These are phyloP conservation scores for Linum trigynum DNA, from an alignment of 345 rosid species.

Conservation along the genomic window DNA sequence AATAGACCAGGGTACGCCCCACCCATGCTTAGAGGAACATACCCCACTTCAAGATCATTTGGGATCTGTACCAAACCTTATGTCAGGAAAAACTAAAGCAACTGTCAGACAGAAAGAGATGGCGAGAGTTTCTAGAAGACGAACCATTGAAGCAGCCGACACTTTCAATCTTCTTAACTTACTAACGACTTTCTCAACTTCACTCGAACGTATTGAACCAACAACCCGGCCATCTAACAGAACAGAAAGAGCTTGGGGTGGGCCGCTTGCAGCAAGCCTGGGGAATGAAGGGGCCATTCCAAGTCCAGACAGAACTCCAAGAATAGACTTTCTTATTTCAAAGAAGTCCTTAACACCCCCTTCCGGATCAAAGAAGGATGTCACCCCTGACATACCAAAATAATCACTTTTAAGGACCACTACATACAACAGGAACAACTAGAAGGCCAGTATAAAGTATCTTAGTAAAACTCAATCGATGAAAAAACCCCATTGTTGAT, in stretches of 20 bases:
- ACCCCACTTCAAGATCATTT: slow-evolving; percentile 89
- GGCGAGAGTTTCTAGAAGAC: slow-evolving; percentile 8
- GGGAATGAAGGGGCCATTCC: slow-evolving; percentile 86
- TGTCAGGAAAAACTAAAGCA: not conserved
- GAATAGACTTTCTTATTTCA: slow-evolving; percentile 48
- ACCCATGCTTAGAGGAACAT: slow-evolving; percentile 80
- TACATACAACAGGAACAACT: not conserved
- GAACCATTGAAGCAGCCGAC: slow-evolving; percentile 62
- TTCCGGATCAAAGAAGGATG: slow-evolving; percentile 66
- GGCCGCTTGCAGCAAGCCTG: slow-evolving; percentile 69
- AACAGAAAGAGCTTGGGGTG: slow-evolving; percentile 69
- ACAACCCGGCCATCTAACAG: slow-evolving; percentile 89
- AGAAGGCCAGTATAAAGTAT: too few relatives aligned
- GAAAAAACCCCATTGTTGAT: not conserved
- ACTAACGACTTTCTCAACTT: slow-evolving; percentile 54
- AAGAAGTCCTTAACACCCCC: slow-evolving; percentile 69
- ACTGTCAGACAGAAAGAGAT: slow-evolving; percentile 1
- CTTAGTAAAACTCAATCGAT: not conserved
- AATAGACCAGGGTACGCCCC: slow-evolving; percentile 91
- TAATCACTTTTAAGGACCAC: not conserved
- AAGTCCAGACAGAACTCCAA: slow-evolving; percentile 54
- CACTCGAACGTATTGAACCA: slow-evolving; percentile 49
- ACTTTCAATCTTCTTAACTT: slow-evolving; percentile 81
- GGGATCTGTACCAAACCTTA: slow-evolving; percentile 54
- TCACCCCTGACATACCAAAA: slow-evolving; percentile 48